A percentile compares a stretch with the other conserved stretches of the same genome.
These are phyloP conservation scores for Lipomyces kockii DNA, from an alignment of 805 yeast species.

Conservation along the genomic window DNA sequence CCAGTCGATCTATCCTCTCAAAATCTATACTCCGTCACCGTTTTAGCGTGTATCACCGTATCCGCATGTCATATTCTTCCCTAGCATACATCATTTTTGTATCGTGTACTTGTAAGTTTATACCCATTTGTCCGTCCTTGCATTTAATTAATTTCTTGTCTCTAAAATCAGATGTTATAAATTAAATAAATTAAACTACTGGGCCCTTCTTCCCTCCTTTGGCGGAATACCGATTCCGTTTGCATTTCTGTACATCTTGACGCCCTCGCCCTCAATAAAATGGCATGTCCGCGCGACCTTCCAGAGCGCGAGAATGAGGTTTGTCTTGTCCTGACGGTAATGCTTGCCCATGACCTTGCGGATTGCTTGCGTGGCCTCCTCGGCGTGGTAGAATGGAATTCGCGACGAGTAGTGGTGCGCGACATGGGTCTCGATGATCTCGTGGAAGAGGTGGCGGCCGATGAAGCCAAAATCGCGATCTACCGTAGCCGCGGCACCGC, in stretches of 20 bases:
- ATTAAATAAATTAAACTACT: constrained; percentile 4
- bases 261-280: constrained; percentile 73
- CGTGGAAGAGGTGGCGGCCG: constrained; percentile 81
- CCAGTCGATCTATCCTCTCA: neutral
- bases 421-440: constrained; percentile 88
- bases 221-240: constrained; percentile 58
- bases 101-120: too few relatives aligned
- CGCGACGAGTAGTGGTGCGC: constrained; percentile 82
- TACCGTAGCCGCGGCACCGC: constrained; percentile 89
- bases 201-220: constrained; percentile 20
- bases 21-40: neutral
- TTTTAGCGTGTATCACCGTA: neutral
- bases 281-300: constrained; percentile 66
- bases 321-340: constrained; percentile 68
- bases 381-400: constrained; percentile 81
- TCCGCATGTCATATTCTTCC: neutral
- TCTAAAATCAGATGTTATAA: neutral
- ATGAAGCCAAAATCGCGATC: constrained; percentile 83
- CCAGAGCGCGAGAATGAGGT: constrained; percentile 70
- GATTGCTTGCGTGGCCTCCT: constrained; percentile 63
- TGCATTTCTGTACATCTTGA: constrained; percentile 72
- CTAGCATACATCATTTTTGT: neutral
- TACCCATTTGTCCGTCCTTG: neutral
- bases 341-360: constrained; percentile 84
- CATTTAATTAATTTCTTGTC: neutral